Evolutionary conservation across 768 basidiomycete species (phyloP).

Genomic region (Macrolepiota albuminosa): DNA sequence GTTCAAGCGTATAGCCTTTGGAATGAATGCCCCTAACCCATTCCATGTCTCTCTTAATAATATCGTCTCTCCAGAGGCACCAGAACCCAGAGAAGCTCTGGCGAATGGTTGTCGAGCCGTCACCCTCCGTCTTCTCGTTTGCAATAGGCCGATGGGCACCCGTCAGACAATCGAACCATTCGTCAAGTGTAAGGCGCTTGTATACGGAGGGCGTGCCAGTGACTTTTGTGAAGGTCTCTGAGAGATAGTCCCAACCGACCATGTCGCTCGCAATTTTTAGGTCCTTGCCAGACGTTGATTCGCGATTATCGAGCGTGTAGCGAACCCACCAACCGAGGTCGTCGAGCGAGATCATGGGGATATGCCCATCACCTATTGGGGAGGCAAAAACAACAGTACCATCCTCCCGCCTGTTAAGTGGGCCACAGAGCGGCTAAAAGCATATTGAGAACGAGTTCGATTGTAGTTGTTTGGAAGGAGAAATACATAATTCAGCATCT

Average conservation of each 20-base stretch:
- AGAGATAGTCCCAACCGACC: conserved; percentile 32
- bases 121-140: conserved; percentile 22
- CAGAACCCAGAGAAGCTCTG: conserved; percentile 42
- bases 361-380: conserved; percentile 28
- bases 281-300: conserved; percentile 29
- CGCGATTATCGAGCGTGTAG: conserved; percentile 33
- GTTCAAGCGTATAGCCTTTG: conserved; percentile 28
- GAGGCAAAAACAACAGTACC: conserved; percentile 36
- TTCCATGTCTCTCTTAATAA: conserved; percentile 38
- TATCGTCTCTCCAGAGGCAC: conserved; percentile 37
- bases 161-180: conserved; percentile 27
- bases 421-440: conserved; percentile 25
- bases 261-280: conserved; percentile 32
- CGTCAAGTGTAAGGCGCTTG: conserved; percentile 25
- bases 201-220: conserved; percentile 31
- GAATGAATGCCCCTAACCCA: conserved; percentile 39
- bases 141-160: conserved; percentile 27
- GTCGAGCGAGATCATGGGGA: conserved; percentile 34
- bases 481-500: conserved; percentile 35
- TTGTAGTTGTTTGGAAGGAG: no score
- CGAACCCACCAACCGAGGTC: conserved; percentile 38
- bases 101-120: conserved; percentile 26
- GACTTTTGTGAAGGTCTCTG: conserved; percentile 31
- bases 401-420: conserved; percentile 30
- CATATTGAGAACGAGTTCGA: background rate